Conservation (phyloP, 257 asterid species). For the Nicotiana noctiflora region DNA sequence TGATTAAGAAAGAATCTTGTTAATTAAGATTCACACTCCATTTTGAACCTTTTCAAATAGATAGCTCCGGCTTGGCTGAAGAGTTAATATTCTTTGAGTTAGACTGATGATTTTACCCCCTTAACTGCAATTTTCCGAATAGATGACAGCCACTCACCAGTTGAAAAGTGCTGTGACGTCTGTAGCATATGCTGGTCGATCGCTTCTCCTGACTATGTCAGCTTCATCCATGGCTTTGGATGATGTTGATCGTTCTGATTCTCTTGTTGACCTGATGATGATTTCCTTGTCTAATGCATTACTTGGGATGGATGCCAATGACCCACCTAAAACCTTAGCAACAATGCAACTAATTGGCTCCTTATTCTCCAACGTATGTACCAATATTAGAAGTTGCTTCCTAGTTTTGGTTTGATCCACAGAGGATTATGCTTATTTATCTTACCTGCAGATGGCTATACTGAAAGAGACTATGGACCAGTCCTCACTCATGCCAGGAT, state of each 20-base stretch:
- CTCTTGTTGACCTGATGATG: constrained; percentile 74
- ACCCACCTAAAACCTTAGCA: constrained; percentile 98
- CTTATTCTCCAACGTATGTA: constrained; percentile 79
- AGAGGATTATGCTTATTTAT: constrained; percentile 26
- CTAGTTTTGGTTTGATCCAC: neutral
- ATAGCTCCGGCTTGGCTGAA: constrained; percentile 2
- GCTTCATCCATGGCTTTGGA: constrained; percentile 33
- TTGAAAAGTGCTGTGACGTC: constrained; percentile 96
- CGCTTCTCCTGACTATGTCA: constrained; percentile 60
- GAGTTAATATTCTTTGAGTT: constrained; percentile 10
- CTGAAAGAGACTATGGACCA: constrained; percentile 65
- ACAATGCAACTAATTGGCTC: constrained; percentile 96
- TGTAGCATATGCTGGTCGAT: constrained; percentile 82
- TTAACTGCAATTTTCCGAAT: constrained; percentile 22
- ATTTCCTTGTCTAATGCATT: constrained; percentile 83
- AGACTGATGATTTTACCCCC: constrained; percentile 3
- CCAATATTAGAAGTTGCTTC: constrained; percentile 12
- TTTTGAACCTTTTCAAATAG: neutral
- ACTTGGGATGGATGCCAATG: constrained; percentile 99
- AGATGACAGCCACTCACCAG: constrained; percentile 99
- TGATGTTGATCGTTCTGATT: constrained; percentile 39
- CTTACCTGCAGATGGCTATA: constrained; percentile 63
- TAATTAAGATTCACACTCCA: neutral
- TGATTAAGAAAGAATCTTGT: constrained; percentile 2
- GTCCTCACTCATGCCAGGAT: constrained; percentile 51